Evolutionary conservation across 1,139 yeast species (phyloP), one percentile per base, ranked within the genome.

Genomic region (Ashbya aceris): DNA sequence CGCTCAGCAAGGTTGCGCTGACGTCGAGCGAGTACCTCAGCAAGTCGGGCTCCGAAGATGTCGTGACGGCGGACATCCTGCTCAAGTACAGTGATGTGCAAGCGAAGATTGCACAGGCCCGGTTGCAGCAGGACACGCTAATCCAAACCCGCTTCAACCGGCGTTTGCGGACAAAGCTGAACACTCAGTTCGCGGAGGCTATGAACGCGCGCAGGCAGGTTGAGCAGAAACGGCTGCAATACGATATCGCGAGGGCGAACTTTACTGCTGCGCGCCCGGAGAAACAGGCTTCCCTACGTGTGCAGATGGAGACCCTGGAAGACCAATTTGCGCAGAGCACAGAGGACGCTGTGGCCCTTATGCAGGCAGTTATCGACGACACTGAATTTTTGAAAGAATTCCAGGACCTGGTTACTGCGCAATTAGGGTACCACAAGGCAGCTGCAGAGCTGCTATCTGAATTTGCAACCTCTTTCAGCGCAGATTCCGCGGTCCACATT

Each of bases 281-380:
- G 51, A 79, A 79, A 58, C 83, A 81, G 56, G 84, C 86, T 7
- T 79, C 79, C 44, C 75, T 84, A 49, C 72, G 91, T 52, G 83
- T 80, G 40, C 76, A 79, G 49, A 80, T 85, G 73, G 95, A 86
- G 62, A 77, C 80, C 50, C 80, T 89, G 36, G 95, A 86, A 65
- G 95, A 86, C 56, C 93, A 83, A 55, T 85, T 86, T 62, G 95
- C 93, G 37, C 85, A 84, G 51, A 83, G 91, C 14, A 89, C 87
- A 30, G 95, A 86, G 65, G 95, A 83, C 58, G 94, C 95, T 29
- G 86, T 84, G 42, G 71, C 79, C 40, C 77, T 83, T 48, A 81
- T 86, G 91, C 85, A 81, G 67, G 80, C 81, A 59, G 89, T 83
- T 23, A 76, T 85, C 54, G 81, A 80, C 47, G 73, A 80, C 46